Conservation (phyloP, 768 basidiomycete species). For the Amanita exitialis region DNA sequence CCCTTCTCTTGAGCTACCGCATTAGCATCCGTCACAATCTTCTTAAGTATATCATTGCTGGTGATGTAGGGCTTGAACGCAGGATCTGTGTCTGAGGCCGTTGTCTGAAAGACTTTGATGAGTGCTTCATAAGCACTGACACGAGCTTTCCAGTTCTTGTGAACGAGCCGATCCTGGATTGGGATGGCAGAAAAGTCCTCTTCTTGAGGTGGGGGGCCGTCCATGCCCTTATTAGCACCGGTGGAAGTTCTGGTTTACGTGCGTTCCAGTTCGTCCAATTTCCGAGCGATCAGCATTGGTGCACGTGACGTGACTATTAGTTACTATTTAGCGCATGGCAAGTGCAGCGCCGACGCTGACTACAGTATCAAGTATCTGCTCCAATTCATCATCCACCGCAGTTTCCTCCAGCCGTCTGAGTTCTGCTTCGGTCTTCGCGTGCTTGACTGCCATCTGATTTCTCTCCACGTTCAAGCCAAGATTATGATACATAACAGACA, state of each 20-base stretch:
- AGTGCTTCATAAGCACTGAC: constrained; percentile 87
- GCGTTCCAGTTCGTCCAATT: neutral
- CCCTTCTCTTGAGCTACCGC: constrained; percentile 98
- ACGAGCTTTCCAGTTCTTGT: constrained; percentile 99
- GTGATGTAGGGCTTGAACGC: constrained; percentile 85
- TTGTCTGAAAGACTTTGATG: constrained; percentile 78
- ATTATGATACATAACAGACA: constrained; percentile 66
- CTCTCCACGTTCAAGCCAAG: constrained; percentile 45
- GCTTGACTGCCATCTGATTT: constrained; percentile 41
- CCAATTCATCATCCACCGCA: constrained; percentile 41
- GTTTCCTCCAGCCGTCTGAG: constrained; percentile 30
- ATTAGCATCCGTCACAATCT: constrained; percentile 83
- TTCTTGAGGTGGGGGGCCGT: constrained; percentile 85
- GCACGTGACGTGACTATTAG: neutral
- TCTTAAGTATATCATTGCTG: constrained; percentile 72
- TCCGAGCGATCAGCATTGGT: neutral
- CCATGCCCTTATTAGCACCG: constrained; percentile 39
- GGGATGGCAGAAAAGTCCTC: constrained; percentile 84
- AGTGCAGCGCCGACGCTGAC: constrained; percentile 48
- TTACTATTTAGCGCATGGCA: constrained; percentile 21
- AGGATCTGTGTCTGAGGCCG: constrained; percentile 88
- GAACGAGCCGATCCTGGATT: constrained; percentile 69
- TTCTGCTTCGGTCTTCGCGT: constrained; percentile 32
- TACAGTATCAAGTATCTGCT: constrained; percentile 48
- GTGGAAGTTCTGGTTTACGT: constrained; percentile 9